phyloP scores from a whole-genome alignment of 2,329 filamentous ascomycete genomes.

The Apiospora rasikravindrae region DNA sequence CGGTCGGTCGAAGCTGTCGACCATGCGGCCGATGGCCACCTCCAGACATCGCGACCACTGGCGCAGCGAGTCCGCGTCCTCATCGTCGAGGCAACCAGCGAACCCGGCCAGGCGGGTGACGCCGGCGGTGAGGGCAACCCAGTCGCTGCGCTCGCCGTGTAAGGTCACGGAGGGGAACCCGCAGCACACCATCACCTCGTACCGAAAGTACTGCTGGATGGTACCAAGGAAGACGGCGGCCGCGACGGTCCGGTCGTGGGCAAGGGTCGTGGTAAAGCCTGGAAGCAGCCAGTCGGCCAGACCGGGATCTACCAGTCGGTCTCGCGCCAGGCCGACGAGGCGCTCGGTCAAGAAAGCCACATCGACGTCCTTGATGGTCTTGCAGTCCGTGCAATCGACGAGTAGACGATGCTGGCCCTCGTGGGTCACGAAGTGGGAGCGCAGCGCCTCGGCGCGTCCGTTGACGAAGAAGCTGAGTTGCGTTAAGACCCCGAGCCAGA shows the following conservation, averaged over 20 bases:
- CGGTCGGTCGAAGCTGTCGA: neutral
- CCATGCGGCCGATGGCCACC: neutral
- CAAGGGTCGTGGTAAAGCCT: slow-evolving; percentile 54
- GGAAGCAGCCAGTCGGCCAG: slow-evolving; percentile 57
- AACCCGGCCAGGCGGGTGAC: slow-evolving; percentile 44
- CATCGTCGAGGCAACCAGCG: slow-evolving; percentile 32
- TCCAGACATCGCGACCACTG: neutral
- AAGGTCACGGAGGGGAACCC: slow-evolving; percentile 59
- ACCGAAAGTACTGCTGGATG: slow-evolving; percentile 55
- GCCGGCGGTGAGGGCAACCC: slow-evolving; percentile 39
- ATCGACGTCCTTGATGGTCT: neutral
- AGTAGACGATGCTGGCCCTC: slow-evolving; percentile 39
- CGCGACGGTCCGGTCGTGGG: slow-evolving; percentile 47
- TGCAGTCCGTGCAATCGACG: neutral
- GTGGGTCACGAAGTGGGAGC: slow-evolving; percentile 48
- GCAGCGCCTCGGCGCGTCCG: slow-evolving; percentile 46
- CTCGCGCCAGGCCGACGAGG: slow-evolving; percentile 33
- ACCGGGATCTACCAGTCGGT: slow-evolving; percentile 43
- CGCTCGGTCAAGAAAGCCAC: neutral
- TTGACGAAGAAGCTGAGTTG: slow-evolving; percentile 55
- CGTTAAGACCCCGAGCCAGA: slow-evolving; percentile 57
- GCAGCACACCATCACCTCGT: slow-evolving; percentile 40
- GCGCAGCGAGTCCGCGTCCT: neutral
- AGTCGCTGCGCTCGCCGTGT: slow-evolving; percentile 53
- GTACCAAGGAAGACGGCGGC: slow-evolving; percentile 57